Conservation (phyloP, 371 early-diverging fungal species). For the Gilbertella persicaria region DNA sequence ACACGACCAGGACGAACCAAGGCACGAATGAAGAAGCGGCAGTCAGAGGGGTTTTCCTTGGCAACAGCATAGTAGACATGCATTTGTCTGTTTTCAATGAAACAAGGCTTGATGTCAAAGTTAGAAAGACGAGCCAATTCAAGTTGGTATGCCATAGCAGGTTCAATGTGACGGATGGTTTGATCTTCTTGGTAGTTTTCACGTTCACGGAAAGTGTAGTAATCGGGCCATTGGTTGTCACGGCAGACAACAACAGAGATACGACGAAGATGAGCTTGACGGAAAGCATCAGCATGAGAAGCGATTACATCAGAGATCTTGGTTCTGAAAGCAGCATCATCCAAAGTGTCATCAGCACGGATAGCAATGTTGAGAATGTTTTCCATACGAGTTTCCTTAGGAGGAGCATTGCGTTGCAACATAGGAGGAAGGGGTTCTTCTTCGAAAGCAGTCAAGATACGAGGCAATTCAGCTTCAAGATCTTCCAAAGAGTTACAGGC, state of each 20-base stretch:
- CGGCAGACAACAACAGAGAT: conserved; percentile 90
- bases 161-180: conserved; percentile 97
- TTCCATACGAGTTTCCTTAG: conserved; percentile 46
- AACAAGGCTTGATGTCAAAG: conserved; percentile 95
- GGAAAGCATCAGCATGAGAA: conserved; percentile 60
- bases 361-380: conserved; percentile 85
- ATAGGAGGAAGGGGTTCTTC: conserved; percentile 46
- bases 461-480: conserved; percentile 50
- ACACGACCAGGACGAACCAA: conserved; percentile 91
- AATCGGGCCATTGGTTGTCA: conserved; percentile 81
- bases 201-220: conserved; percentile 95
- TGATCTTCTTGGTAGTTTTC: conserved; percentile 86
- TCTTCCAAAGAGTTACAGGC: conserved; percentile 60
- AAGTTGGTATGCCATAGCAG: conserved; percentile 95
- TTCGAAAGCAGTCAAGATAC: conserved; percentile 58
- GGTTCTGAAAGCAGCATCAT: conserved; percentile 68
- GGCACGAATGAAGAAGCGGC: conserved; percentile 97
- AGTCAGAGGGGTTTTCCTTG: conserved; percentile 92
- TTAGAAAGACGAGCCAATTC: conserved; percentile 91
- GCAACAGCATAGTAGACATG: conserved; percentile 95
- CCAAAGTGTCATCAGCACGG: conserved; percentile 57
- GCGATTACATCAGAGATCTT: conserved; percentile 62
- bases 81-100: conserved; percentile 90
- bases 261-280: conserved; percentile 82
- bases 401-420: conserved; percentile 23